phyloP scores from a whole-genome alignment of 2,329 filamentous ascomycete genomes.

The Verticillium klebahnii region DNA sequence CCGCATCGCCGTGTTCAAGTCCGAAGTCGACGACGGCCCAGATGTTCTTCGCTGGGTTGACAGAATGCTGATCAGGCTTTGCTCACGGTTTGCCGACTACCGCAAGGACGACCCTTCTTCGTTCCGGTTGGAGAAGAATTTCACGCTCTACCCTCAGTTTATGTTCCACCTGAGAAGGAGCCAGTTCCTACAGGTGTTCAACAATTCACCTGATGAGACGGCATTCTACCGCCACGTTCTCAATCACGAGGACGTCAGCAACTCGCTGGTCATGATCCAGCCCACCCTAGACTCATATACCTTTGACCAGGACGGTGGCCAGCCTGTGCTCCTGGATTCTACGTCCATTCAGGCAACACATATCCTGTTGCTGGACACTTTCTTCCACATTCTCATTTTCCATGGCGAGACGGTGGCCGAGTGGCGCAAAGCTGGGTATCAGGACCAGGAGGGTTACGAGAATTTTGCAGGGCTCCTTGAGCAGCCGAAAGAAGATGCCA shows the following conservation, averaged over 20 bases:
- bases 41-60: conserved; percentile 98
- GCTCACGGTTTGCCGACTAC: conserved; percentile 95
- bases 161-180: conserved; percentile 98
- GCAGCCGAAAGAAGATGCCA: conserved; percentile 92
- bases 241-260: conserved; percentile 94
- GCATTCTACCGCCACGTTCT: conserved; percentile 98
- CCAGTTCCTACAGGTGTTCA: conserved; percentile 98
- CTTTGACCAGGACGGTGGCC: conserved; percentile 88
- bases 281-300: conserved; percentile 96
- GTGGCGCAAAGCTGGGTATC: conserved; percentile 97
- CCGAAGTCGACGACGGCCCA: conserved; percentile 96
- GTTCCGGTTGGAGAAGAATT: conserved; percentile 97
- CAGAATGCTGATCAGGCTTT: conserved; percentile 94
- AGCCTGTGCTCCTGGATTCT: conserved; percentile 92
- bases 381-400: conserved; percentile 99
- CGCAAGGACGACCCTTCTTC: conserved; percentile 96
- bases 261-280: conserved; percentile 98
- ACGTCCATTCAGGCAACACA: conserved; percentile 94
- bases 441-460: conserved; percentile 96
- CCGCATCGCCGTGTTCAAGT: conserved; percentile 98
- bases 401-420: conserved; percentile 97
- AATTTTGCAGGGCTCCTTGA: conserved; percentile 87
- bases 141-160: conserved; percentile 97
- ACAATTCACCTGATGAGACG: conserved; percentile 98
- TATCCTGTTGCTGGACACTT: conserved; percentile 91